phyloP scores from a whole-genome alignment of 768 basidiomycete species.

The Russula sp. region DNA sequence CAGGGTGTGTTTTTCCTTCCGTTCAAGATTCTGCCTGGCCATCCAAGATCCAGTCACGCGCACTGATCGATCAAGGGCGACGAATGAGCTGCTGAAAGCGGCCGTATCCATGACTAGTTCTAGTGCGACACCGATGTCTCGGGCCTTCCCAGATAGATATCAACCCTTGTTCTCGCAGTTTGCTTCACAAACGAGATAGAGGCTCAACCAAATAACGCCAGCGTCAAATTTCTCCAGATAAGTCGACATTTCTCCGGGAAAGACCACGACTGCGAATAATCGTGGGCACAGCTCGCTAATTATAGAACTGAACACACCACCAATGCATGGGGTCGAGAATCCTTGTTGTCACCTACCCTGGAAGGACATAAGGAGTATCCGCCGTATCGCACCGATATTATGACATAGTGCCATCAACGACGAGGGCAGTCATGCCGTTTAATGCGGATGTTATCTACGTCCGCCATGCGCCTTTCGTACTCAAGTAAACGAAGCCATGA shows the following conservation, averaged over 20 bases:
- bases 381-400: background rate
- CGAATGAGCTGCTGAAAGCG: background rate
- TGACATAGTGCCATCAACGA: background rate
- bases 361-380: background rate
- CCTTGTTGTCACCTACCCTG: background rate
- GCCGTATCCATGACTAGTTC: background rate
- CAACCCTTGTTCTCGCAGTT: background rate
- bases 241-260: background rate
- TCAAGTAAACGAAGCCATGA: background rate
- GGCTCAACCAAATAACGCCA: background rate
- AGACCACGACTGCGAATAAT: background rate
- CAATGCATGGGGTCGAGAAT: background rate
- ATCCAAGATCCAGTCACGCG: constrained; percentile 1
- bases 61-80: constrained; percentile 6
- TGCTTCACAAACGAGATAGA: background rate
- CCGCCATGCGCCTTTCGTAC: background rate
- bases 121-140: background rate
- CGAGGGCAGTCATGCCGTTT: background rate
- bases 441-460: background rate
- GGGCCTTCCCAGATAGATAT: background rate
- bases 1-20: background rate
- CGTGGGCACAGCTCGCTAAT: background rate
- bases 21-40: background rate
- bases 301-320: background rate
- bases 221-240: background rate